A percentile compares a stretch with the other conserved stretches of the same genome.
Conservation (phyloP, 108 stramenopile species). For the Schizochytrium sp. region DNA sequence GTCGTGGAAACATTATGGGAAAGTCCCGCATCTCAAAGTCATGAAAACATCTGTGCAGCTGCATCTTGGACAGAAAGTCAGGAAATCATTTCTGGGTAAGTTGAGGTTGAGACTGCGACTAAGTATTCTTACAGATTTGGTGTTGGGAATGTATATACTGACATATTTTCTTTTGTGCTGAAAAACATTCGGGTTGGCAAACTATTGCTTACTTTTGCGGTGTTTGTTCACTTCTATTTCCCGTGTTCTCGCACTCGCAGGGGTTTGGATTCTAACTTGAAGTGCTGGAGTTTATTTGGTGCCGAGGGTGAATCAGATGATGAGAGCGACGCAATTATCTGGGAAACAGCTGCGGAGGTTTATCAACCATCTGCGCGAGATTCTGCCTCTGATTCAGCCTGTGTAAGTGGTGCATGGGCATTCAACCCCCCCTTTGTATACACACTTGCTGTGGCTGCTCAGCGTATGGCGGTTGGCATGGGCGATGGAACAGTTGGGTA, state of each 20-base stretch:
- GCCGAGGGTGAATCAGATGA: background rate
- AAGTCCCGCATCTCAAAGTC: background rate
- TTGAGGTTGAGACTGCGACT: background rate
- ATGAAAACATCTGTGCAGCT: background rate
- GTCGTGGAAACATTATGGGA: background rate
- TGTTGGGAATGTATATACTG: background rate
- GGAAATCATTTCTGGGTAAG: background rate
- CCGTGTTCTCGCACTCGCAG: background rate
- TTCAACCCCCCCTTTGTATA: constrained; percentile 23
- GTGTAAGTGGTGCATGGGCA: background rate
- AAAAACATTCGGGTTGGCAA: background rate
- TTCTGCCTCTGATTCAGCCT: background rate
- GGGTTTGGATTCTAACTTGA: background rate
- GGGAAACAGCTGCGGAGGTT: constrained; percentile 1
- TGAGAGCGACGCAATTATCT: background rate
- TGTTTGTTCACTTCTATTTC: too few relatives aligned
- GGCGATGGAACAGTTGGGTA: background rate
- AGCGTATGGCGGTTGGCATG: background rate
- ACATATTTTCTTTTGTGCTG: background rate
- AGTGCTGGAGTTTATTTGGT: background rate
- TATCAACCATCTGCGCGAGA: background rate
- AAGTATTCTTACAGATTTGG: background rate
- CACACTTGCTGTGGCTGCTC: background rate
- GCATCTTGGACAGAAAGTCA: background rate
- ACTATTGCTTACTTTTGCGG: too few relatives aligned